Conservation (phyloP, 2,329 filamentous ascomycete genomes). For the Amauroascus verrucosus region DNA sequence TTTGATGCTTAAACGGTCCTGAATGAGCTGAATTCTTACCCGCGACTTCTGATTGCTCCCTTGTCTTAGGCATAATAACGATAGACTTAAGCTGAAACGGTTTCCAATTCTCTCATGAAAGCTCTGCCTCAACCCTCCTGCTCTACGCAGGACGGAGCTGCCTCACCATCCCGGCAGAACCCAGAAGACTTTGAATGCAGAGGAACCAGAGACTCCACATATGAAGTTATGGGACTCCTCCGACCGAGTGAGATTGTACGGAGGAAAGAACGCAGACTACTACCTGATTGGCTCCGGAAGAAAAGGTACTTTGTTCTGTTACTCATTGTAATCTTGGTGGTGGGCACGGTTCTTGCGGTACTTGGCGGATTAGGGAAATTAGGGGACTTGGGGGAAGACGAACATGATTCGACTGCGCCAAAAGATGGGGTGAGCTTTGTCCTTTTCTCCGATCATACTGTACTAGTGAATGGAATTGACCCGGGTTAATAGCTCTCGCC, state of each 20-base stretch:
- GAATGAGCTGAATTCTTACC: no score
- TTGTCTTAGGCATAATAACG: neutral
- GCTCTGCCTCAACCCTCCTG: neutral
- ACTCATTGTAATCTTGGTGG: slow-evolving; percentile 3
- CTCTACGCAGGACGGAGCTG: neutral
- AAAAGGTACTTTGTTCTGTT: slow-evolving; percentile 8
- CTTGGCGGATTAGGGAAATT: slow-evolving; percentile 4
- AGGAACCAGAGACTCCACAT: neutral
- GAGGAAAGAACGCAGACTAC: neutral
- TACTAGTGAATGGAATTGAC: neutral
- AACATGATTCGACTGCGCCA: neutral
- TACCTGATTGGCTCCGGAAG: slow-evolving; percentile 7
- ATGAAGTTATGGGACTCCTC: slow-evolving; percentile 5
- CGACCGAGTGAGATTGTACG: neutral
- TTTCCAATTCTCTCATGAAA: neutral
- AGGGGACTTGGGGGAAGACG: neutral
- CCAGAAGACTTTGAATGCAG: neutral
- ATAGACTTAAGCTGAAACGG: neutral
- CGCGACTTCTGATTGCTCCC: no score
- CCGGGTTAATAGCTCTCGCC: slow-evolving; percentile 41
- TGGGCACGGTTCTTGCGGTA: slow-evolving; percentile 5
- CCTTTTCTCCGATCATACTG: neutral
- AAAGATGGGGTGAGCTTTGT: slow-evolving; percentile 10
- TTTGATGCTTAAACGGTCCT: no score
- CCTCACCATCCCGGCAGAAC: neutral